Evolutionary conservation across 805 yeast species (phyloP).

Genomic region (Yamadazyma akitaensis): DNA sequence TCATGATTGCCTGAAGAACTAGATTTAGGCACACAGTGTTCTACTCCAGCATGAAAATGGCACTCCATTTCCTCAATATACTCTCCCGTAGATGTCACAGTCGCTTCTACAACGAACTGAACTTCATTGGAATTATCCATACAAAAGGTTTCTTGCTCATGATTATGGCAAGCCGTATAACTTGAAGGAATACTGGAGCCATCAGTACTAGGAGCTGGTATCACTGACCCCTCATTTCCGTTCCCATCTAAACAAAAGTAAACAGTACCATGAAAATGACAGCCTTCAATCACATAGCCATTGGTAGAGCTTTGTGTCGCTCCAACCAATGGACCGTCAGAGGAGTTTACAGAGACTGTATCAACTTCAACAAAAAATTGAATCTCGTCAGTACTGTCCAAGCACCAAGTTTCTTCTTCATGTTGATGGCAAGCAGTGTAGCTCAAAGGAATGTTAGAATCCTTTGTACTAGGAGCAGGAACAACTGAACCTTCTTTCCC

Average conservation of each 20-base stretch:
- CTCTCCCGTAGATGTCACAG: too few relatives aligned
- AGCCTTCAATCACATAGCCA: constrained; percentile 16
- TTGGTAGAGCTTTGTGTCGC: too few relatives aligned
- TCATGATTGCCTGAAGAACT: not conserved
- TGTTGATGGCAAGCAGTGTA: too few relatives aligned
- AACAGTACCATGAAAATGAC: constrained; percentile 20
- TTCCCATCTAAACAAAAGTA: constrained; percentile 19
- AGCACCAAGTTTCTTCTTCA: too few relatives aligned
- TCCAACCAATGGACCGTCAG: too few relatives aligned
- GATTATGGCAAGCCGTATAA: constrained; percentile 21
- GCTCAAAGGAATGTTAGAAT: too few relatives aligned
- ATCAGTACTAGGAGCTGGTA: constrained; percentile 18
- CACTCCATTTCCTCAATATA: constrained; percentile 16
- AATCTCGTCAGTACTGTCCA: too few relatives aligned
- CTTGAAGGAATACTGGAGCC: constrained; percentile 11
- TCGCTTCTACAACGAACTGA: constrained; percentile 15
- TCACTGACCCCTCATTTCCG: constrained; percentile 22
- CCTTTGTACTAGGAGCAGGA: too few relatives aligned
- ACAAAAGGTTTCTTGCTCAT: constrained; percentile 19
- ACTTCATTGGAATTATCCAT: constrained; percentile 16
- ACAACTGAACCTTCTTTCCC: too few relatives aligned
- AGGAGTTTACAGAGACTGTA: too few relatives aligned
- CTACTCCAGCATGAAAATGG: constrained; percentile 34
- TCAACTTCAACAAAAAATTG: too few relatives aligned
- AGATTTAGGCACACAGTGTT: constrained; percentile 20